Percentiles rank a stretch among this genome's conserved stretches.
phyloP scores from a whole-genome alignment of 441 rosid genomes.

The Croton laevigatus region DNA sequence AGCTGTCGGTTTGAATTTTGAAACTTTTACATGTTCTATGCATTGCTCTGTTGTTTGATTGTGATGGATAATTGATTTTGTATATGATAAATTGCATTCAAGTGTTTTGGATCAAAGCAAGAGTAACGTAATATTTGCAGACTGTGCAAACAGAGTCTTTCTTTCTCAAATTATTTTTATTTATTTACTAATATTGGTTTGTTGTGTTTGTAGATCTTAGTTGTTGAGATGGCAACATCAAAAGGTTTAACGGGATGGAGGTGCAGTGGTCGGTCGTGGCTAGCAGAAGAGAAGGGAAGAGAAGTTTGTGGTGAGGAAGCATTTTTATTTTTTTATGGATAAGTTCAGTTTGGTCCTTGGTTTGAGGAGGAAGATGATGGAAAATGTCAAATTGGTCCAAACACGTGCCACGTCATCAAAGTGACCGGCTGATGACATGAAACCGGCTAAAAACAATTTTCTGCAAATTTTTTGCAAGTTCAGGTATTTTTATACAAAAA shows the following conservation, averaged over 20 bases:
- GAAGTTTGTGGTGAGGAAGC: too few relatives aligned
- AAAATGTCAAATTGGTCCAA: too few relatives aligned
- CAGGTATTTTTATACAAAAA: too few relatives aligned
- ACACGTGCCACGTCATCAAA: too few relatives aligned
- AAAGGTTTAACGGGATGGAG: conserved; percentile 61
- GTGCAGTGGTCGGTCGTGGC: too few relatives aligned
- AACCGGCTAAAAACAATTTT: too few relatives aligned
- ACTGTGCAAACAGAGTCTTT: not conserved
- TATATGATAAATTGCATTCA: not conserved
- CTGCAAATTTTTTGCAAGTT: too few relatives aligned
- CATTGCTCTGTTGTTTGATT: not conserved
- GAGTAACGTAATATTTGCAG: not conserved
- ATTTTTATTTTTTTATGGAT: too few relatives aligned
- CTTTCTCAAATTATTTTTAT: not conserved
- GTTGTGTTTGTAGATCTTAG: conserved; percentile 38
- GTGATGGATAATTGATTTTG: not conserved
- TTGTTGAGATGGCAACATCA: conserved; percentile 62
- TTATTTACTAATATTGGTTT: not conserved
- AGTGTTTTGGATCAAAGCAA: not conserved
- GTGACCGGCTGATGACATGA: too few relatives aligned
- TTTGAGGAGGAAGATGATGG: too few relatives aligned
- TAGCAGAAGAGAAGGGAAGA: too few relatives aligned
- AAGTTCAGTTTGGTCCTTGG: too few relatives aligned
- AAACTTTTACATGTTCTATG: not conserved
- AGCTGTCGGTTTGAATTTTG: conserved; percentile 7